These are phyloP conservation scores for Exophiala calicioides DNA, from an alignment of 2,329 filamentous ascomycete species.

Conservation along the genomic window DNA sequence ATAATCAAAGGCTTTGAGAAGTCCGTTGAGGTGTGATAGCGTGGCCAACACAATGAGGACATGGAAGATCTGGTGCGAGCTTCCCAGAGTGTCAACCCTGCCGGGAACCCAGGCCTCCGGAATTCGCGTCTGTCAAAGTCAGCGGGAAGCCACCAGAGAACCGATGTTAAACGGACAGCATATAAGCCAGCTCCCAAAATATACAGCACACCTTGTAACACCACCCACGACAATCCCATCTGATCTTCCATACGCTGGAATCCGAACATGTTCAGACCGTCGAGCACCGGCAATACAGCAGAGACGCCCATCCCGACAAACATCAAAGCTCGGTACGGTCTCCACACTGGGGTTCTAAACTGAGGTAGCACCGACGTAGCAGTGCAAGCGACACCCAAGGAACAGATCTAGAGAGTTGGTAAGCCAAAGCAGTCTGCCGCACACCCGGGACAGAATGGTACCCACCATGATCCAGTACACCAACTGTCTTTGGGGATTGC, in stretches of 20 bases:
- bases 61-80: constrained; percentile 96
- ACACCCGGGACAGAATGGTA: constrained; percentile 21
- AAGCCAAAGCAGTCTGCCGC: constrained; percentile 5
- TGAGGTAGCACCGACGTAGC: constrained; percentile 75
- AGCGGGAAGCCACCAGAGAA: constrained; percentile 14
- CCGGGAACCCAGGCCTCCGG: constrained; percentile 80
- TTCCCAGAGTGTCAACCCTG: constrained; percentile 84
- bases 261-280: constrained; percentile 71
- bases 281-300: constrained; percentile 78
- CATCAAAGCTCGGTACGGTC: constrained; percentile 83
- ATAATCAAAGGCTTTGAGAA: constrained; percentile 83
- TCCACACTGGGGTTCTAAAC: constrained; percentile 81
- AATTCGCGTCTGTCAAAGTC: constrained; percentile 62
- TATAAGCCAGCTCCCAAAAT: constrained; percentile 84
- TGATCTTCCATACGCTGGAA: constrained; percentile 64
- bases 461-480: constrained; percentile 75
- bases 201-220: constrained; percentile 80
- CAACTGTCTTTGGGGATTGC: constrained; percentile 63
- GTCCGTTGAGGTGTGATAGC: constrained; percentile 74
- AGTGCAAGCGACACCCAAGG: constrained; percentile 74
- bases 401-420: constrained; percentile 64
- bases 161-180: constrained; percentile 59
- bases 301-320: constrained; percentile 86
- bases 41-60: constrained; percentile 83
- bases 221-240: constrained; percentile 78